These are phyloP conservation scores for Kluyveromyces aestuarii DNA, from an alignment of 805 yeast species.

Conservation along the genomic window DNA sequence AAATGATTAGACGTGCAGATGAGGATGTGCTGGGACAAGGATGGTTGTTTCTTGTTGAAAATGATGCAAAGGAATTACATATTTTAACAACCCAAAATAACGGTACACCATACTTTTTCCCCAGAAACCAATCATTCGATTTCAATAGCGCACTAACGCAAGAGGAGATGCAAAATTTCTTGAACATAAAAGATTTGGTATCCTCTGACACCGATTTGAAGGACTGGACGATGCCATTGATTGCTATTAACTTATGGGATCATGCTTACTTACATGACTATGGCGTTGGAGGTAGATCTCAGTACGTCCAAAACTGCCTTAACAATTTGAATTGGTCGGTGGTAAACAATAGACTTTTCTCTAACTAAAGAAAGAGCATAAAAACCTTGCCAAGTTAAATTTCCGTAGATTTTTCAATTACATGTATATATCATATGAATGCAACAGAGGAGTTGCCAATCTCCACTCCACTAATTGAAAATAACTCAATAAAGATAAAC, in stretches of 20 bases:
- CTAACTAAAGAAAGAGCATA: conserved; percentile 5
- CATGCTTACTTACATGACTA: conserved; percentile 79
- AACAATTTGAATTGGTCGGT: conserved; percentile 78
- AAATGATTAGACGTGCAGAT: conserved; percentile 42
- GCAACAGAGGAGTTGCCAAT: background rate
- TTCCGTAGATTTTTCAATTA: conserved; percentile 5
- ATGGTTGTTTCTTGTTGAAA: conserved; percentile 67
- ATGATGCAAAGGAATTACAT: conserved; percentile 46
- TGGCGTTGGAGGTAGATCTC: conserved; percentile 64
- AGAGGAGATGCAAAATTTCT: conserved; percentile 41
- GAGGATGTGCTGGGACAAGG: conserved; percentile 47
- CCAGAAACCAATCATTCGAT: conserved; percentile 64
- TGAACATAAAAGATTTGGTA: conserved; percentile 35
- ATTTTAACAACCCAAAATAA: conserved; percentile 55
- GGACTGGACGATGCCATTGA: conserved; percentile 54
- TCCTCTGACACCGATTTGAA: conserved; percentile 27
- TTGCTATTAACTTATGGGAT: conserved; percentile 83
- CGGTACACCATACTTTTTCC: conserved; percentile 68
- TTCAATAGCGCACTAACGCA: conserved; percentile 62
- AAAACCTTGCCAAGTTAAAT: background rate
- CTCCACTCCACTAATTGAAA: background rate
- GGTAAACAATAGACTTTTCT: conserved; percentile 38
- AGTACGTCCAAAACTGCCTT: conserved; percentile 68
- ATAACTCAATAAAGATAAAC: background rate
- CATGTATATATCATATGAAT: conserved; percentile 5